Evolutionary conservation across 441 rosid genomes (phyloP), one percentile per base, ranked within the genome.

Genomic region (Gossypium gossypioides): DNA sequence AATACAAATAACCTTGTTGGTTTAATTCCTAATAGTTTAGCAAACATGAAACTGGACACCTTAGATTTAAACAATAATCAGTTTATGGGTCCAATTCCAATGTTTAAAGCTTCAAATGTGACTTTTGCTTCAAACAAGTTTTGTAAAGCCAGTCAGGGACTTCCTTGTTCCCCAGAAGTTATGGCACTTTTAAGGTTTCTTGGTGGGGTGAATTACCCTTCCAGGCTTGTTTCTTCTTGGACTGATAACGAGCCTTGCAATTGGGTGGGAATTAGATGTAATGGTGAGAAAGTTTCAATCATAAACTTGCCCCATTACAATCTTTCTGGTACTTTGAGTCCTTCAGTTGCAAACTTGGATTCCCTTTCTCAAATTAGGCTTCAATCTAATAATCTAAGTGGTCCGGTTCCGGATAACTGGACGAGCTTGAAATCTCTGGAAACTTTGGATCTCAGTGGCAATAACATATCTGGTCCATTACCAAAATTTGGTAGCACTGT

Each of bases 51-150:
- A 9, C 46, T 89, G 73, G 84, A 82, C 62, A 52, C 70, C 25
- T 72, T 89, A 56, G 85, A 86, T 75, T 75, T 89, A 83, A 87
- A 78, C 83, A 89, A 89, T 54, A 89, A 89, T 76, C 79, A 80
- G 72, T 77, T 89, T 3, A 87, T 89, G 95, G 95, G 95, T 52
- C 87, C 95, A 48, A 80, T 83, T 10, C 95, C 91, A 5, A 68
- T 77, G 62, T 87, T 84, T 58, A 87, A 82, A 61, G 82, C 89
- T 6, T 50, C 76, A 22, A 80, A 81, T 3, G 74, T 61, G 52
- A 77, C 75, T 58, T 84, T 16, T 69, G 42, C 52, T 69, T 78
- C 87, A 22, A 89, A 89, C 73, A 37, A 79, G 6, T 89, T 89
- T 71, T 89, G 95, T 76, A 81, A 74, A 76, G 59, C 82, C 18